A percentile compares a stretch with the other conserved stretches of the same genome.
Evolutionary conservation across 805 yeast species (phyloP).

Genomic region (Candida incommunis): DNA sequence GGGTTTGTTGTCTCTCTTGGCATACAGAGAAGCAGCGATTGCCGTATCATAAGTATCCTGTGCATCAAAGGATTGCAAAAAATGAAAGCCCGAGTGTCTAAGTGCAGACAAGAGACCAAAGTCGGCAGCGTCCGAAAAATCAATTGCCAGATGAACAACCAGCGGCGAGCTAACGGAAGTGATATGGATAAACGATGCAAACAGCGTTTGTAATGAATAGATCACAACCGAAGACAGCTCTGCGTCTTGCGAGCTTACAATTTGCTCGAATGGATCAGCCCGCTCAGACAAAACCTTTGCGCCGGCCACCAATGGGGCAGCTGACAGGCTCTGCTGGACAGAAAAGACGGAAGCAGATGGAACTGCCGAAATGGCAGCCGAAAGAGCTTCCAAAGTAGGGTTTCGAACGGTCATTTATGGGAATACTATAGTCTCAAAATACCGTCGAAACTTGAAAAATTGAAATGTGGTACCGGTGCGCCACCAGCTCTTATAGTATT

Average conservation of each 20-base stretch:
- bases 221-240: background rate
- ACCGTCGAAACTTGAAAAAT: background rate
- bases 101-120: conserved; percentile 56
- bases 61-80: conserved; percentile 51
- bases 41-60: conserved; percentile 41
- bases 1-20: conserved; percentile 34
- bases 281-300: conserved; percentile 1
- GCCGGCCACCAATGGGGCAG: background rate
- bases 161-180: background rate
- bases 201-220: background rate
- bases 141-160: conserved; percentile 8
- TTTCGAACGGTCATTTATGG: background rate
- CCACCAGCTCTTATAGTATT: too few species aligned
- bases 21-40: conserved; percentile 42
- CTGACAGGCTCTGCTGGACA: background rate
- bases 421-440: background rate
- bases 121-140: conserved; percentile 33
- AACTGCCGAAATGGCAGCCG: background rate
- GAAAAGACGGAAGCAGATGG: background rate
- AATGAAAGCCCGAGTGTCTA: conserved; percentile 51
- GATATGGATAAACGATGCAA: background rate
- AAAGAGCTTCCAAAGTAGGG: background rate
- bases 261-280: background rate
- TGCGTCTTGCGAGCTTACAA: background rate
- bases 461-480: background rate